Evolutionary conservation across 192 early-diverging fungal genomes (phyloP).

Genomic region (Coemansia sp.): DNA sequence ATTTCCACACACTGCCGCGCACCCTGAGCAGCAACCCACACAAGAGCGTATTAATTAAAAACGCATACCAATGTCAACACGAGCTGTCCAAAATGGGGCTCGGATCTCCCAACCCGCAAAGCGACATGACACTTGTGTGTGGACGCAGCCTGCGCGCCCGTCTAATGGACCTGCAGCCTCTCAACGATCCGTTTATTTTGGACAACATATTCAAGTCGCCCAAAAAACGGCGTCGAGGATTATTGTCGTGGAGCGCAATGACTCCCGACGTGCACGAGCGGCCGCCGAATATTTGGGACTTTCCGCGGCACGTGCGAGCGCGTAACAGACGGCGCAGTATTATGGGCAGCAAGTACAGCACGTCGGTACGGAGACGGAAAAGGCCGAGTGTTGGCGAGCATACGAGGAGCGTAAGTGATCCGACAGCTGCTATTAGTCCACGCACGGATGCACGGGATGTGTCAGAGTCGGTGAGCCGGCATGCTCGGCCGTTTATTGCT

Average conservation of each 20-base stretch:
- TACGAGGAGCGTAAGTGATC: constrained; percentile 38
- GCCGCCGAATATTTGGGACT: constrained; percentile 18
- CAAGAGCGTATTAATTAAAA: constrained; percentile 41
- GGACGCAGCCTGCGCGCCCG: constrained; percentile 24
- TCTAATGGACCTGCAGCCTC: constrained; percentile 37
- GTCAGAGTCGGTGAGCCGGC: constrained; percentile 1
- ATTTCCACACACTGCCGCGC: constrained; percentile 26
- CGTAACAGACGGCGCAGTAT: constrained; percentile 45
- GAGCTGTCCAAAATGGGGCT: constrained; percentile 18
- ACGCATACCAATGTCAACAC: constrained; percentile 43
- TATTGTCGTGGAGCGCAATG: constrained; percentile 48
- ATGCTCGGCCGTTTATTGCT: constrained; percentile 13
- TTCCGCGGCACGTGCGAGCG: constrained; percentile 34
- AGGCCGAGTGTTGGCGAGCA: constrained; percentile 23
- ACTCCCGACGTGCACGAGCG: neutral
- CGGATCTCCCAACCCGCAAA: constrained; percentile 11
- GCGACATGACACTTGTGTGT: constrained; percentile 39
- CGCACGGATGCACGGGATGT: constrained; percentile 1
- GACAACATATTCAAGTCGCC: constrained; percentile 56
- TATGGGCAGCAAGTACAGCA: constrained; percentile 36
- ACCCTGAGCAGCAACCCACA: constrained; percentile 45
- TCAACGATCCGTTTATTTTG: constrained; percentile 46
- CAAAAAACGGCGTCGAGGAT: constrained; percentile 40
- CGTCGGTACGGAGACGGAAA: constrained; percentile 31
- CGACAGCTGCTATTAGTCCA: constrained; percentile 23